Base-by-base conservation (phyloP, 176 grass and related monocot species). In the Miscanthus lutarioriparius region DNA sequence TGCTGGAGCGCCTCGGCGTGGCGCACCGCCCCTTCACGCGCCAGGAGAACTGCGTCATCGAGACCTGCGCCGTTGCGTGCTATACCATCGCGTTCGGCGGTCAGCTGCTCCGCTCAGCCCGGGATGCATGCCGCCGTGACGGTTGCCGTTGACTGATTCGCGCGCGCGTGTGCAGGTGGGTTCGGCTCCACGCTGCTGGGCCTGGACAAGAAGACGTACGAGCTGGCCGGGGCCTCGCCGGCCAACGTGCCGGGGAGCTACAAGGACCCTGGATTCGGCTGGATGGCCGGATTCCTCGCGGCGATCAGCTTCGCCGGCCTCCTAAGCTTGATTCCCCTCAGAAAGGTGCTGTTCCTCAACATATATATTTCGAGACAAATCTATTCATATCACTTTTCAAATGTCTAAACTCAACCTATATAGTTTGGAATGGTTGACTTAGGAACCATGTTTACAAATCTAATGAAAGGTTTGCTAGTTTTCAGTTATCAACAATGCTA, bases 41-140 rank as follows among this genome's bases (percentile, higher is more conserved):
- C 0, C 95, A 97, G 88, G 95, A 97, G 88, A 97, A 97, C 86
- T 93, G 91, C 28, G 85, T 97, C 61, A 48, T 97, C 61, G 91
- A 97, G 92, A 95, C 95, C 62, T 97, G 95, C 66, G 92, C 92
- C 72, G 95, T 97, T 10, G 95, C 95, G 14, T 97, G 95, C 86
- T 97, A 97, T 85, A 83, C 92, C 84, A 95, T 97, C 76, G 79
- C 87, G 0, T 88, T 91, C 74, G 95, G 92, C 80, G 95, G 95
- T 97, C 2, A 30, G 88, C 20, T 5, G 20, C 35, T 41, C 20
- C 1, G 33, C 37, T n/a, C 51, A 1, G 39, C 48, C 19, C 16
- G 33, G 33, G 33, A 35, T 35, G 33, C 33, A 35, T 2, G 20
- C 20, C 20, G 54, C 0, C 54, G 9, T 20, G 0, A 28, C n/a